Evolutionary conservation across 2,329 filamentous ascomycete genomes (phyloP).

Genomic region (Polychaeton citri): DNA sequence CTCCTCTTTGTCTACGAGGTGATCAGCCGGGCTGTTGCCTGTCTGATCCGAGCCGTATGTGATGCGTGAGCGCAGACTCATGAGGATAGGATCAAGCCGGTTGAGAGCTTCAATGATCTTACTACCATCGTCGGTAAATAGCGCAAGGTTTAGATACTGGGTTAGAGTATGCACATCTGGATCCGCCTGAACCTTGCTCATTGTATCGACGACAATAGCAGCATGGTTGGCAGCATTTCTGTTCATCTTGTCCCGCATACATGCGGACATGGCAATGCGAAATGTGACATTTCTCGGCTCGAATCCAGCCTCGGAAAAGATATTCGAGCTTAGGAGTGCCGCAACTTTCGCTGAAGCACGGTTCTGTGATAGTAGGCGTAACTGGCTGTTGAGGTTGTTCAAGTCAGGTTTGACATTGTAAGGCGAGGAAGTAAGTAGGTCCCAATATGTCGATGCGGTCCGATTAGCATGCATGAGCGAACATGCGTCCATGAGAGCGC

Average conservation of each 20-base stretch:
- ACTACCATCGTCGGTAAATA: slow-evolving; percentile 24
- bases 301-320: slow-evolving; percentile 16
- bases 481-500: slow-evolving; percentile 54
- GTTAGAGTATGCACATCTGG: slow-evolving; percentile 41
- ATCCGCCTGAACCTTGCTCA: slow-evolving; percentile 34
- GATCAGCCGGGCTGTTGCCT: background rate
- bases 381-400: slow-evolving; percentile 54
- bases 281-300: slow-evolving; percentile 40
- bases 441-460: slow-evolving; percentile 66
- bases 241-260: slow-evolving; percentile 65
- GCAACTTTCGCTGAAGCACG: slow-evolving; percentile 52
- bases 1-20: slow-evolving; percentile 6
- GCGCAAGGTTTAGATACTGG: slow-evolving; percentile 44
- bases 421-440: slow-evolving; percentile 46
- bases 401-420: slow-evolving; percentile 56
- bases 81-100: slow-evolving; percentile 10
- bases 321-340: slow-evolving; percentile 37
- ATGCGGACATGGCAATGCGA: slow-evolving; percentile 59
- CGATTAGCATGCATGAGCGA: slow-evolving; percentile 45
- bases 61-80: slow-evolving; percentile 10
- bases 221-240: slow-evolving; percentile 53
- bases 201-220: slow-evolving; percentile 49
- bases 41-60: slow-evolving; percentile 8
- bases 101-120: slow-evolving; percentile 16
- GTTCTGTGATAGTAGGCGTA: slow-evolving; percentile 52